phyloP scores from a whole-genome alignment of 305 asterid genomes.

The Euphrasia arctica region DNA sequence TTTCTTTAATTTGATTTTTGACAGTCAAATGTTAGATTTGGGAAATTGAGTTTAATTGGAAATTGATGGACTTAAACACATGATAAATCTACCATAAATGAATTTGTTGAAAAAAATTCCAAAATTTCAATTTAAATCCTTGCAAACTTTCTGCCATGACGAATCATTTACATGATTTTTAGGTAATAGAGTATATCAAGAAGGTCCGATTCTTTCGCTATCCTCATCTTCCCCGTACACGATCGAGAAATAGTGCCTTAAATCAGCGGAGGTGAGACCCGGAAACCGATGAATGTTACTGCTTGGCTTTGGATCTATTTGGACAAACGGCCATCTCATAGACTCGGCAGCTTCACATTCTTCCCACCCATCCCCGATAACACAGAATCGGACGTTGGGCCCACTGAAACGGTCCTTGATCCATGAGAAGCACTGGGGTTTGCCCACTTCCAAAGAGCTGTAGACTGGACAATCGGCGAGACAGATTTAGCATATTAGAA shows the following conservation, averaged over 20 bases:
- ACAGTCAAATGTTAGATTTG: too few relatives aligned
- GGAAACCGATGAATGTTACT: slow-evolving; percentile 69
- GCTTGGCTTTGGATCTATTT: slow-evolving; percentile 58
- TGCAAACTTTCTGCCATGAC: background rate
- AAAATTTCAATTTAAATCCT: too few relatives aligned
- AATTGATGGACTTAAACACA: too few relatives aligned
- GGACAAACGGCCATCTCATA: slow-evolving; percentile 91
- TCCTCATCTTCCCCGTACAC: slow-evolving; percentile 59
- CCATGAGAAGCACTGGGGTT: slow-evolving; percentile 75
- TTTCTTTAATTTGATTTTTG: background rate
- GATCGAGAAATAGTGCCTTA: slow-evolving; percentile 61
- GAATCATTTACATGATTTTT: background rate
- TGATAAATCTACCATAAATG: too few relatives aligned
- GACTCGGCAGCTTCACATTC: slow-evolving; percentile 89
- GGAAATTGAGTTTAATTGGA: too few relatives aligned
- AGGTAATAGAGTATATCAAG: background rate
- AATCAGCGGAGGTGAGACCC: slow-evolving; percentile 66
- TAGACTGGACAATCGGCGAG: slow-evolving; percentile 49
- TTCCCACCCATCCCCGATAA: slow-evolving; percentile 91
- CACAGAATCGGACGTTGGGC: slow-evolving; percentile 67
- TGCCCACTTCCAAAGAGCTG: slow-evolving; percentile 93
- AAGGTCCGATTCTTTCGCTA: slow-evolving; percentile 8
- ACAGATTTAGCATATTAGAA: background rate
- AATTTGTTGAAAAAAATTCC: too few relatives aligned
- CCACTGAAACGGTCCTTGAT: slow-evolving; percentile 68